A percentile compares a stretch with the other conserved stretches of the same genome.
Conservation (phyloP, 31 red algal species). For the Odonthalia washingtoniensis region DNA sequence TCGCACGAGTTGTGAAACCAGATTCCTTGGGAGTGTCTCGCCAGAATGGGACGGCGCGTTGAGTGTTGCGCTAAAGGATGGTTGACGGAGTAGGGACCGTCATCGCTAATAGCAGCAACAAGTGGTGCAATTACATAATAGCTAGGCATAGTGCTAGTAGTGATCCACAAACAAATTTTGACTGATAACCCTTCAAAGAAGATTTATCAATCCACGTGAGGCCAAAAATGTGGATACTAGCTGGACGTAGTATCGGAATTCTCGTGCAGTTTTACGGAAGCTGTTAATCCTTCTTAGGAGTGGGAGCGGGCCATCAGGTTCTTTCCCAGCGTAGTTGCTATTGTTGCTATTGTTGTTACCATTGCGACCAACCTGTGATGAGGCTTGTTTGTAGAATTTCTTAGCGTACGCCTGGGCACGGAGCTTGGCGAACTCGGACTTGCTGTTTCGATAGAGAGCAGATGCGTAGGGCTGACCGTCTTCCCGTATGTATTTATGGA, state of each 20-base stretch:
- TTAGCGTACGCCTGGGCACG: conserved; percentile 29
- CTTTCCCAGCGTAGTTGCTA: no score
- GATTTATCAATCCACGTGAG: not conserved
- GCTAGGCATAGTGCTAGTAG: not conserved
- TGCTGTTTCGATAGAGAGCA: conserved; percentile 1
- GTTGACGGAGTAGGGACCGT: not conserved
- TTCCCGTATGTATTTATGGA: conserved; percentile 49
- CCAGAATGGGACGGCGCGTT: conserved; percentile 32
- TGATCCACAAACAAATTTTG: no score
- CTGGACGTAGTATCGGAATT: not conserved
- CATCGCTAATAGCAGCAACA: not conserved
- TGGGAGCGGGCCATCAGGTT: no score
- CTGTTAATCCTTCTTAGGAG: not conserved
- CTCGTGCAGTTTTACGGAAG: not conserved
- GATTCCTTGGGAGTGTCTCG: conserved; percentile 25
- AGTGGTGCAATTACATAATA: not conserved
- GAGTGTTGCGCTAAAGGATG: conserved; percentile 49
- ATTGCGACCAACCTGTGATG: no score
- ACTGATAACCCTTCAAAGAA: no score
- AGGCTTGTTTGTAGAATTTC: conserved; percentile 41
- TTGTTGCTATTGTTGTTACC: no score
- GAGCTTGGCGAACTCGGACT: conserved; percentile 37
- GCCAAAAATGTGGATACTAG: not conserved
- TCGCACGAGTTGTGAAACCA: conserved; percentile 2
- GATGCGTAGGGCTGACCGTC: conserved; percentile 18